Base-by-base conservation (phyloP, 78 protist species). In the Dictyostelium purpureum region DNA sequence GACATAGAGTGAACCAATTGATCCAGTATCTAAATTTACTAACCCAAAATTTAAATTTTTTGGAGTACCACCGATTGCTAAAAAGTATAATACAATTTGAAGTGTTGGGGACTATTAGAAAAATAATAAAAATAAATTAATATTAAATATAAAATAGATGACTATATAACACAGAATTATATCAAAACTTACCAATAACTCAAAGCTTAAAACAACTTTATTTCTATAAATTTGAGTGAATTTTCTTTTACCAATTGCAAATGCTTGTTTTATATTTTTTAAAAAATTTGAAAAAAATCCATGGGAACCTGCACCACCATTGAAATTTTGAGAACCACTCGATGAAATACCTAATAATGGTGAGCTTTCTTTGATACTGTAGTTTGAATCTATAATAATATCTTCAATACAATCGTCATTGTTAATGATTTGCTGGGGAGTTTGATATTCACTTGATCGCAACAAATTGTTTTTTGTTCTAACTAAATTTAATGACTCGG, bases 61-160 rank as follows among this genome's bases (percentile, higher is more conserved):
- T 38, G 94, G 94, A 18, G 77, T 66, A 33, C 59, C 54, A 18
- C 94, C 94, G 18, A 89, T 69, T 4, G 80, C 77, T 0, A 78
- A 31, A 42, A 81, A 89, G 37, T 59, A 89, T 40, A 89, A 77
- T 11, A 89, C 38, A 35, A 89, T 79, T 51, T 89, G 87, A 19
- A 88, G 18, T 10, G 73, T 75, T 47, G 82, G 93, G 49, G 87
- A 61, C 10, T 21, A 28, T n/a, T n/a, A n/a, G n/a, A n/a, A n/a
- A n/a, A 61, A 18, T 47, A 47, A 12, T 47, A 47, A 47, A 47
- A 38, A 6, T 9, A 37, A 57, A 21, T 26, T 16, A 74, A 7
- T 33, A 7, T 16, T 5, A 7, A 37, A 16, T 3, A 37, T 37
- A 37, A 37, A 7, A 7, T 37, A 28, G 7, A 54, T 54, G 54